Base-by-base conservation (phyloP, 768 basidiomycete genomes). In the Leccinum arenicola region DNA sequence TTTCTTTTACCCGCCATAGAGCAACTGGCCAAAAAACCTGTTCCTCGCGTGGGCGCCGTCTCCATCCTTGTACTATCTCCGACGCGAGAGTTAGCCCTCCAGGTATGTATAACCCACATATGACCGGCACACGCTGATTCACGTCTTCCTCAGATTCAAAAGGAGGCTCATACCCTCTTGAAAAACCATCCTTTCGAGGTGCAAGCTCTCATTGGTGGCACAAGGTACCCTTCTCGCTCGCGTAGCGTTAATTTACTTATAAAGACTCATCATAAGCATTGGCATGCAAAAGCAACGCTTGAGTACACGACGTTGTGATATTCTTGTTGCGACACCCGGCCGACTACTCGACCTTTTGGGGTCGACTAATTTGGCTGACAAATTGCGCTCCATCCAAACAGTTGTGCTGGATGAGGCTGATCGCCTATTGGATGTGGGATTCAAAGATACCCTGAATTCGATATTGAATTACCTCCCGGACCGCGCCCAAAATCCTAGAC, bases 1-100 rank as follows among this genome's bases (percentile, higher is more conserved):
- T 91, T 91, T 68, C 82, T 87, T 17, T 73, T 91, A n/a, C 89
- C 89, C 0, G 84, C 89, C 31, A 77, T 91, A 45, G 88, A 91
- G 67, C 82, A 79, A 50, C 75, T 90, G 21, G 80, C 79, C 70
- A 71, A 77, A 58, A 78, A 80, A 63, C 76, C 80, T 55, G 68
- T 61, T 38, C 36, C 49, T 25, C 61, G 54, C 53, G 15, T 0
- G 6, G 67, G 61, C 0, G n/a, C 57, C 0, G 78, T 85, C 31
- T 88, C 84, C 19, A 82, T 86, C 40, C 79, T 87, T 25, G 82
- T 91, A 2, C 64, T 91, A 29, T 86, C 88, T 4, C 89, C 89
- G 0, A 91, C 89, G 1, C 79, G 88, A 58, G 89, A 91, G 68
- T 72, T 91, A 35, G 89, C 87, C 2, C 81, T 84, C 64, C 88